Conservation (phyloP, 179 eudicot species). For the Camellia oleifera region DNA sequence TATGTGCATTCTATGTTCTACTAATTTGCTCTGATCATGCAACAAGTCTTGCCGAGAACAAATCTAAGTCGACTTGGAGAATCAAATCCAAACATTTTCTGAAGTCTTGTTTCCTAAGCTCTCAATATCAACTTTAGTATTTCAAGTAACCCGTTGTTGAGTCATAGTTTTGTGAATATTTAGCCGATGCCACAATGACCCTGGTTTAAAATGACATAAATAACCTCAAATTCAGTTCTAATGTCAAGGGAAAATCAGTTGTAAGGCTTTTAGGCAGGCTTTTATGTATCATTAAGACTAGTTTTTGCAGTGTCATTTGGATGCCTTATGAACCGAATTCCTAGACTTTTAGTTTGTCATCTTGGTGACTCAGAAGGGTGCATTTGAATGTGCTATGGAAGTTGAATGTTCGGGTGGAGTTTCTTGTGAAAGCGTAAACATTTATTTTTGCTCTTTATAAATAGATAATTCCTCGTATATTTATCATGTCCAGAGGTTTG, state of each 20-base stretch:
- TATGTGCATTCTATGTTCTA: background rate
- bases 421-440: background rate
- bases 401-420: background rate
- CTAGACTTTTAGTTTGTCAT: background rate
- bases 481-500: background rate
- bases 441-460: background rate
- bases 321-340: background rate
- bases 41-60: background rate
- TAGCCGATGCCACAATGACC: background rate
- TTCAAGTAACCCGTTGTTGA: background rate
- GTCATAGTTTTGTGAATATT: background rate
- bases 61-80: background rate
- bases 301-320: background rate
- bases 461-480: background rate
- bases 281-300: background rate
- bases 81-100: slow-evolving; percentile 1
- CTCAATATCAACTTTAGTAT: background rate
- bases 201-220: background rate
- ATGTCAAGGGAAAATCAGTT: background rate
- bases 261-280: background rate
- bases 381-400: slow-evolving; percentile 4
- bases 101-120: background rate
- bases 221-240: background rate
- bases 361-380: background rate
- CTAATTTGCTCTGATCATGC: background rate